phyloP scores from a whole-genome alignment of 306 rosid species.

The Neltuma alba region DNA sequence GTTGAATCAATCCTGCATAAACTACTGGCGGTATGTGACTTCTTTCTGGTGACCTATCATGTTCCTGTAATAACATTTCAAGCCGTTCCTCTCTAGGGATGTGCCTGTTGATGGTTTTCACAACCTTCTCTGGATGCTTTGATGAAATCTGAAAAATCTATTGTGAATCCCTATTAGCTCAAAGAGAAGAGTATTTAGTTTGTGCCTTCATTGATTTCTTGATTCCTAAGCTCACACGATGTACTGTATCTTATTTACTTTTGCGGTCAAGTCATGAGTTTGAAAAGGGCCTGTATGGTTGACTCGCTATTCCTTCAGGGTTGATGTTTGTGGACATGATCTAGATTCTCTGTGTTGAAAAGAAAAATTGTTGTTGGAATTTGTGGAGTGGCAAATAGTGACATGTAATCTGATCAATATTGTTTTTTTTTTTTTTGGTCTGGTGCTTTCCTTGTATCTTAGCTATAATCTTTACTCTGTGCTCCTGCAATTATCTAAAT shows the following conservation, averaged over 20 bases:
- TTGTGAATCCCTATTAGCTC: neutral
- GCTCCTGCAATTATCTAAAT: neutral
- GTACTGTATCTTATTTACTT: neutral
- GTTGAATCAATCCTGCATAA: constrained; percentile 87
- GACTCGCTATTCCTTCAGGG: neutral
- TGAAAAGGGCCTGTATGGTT: neutral
- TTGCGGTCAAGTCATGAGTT: constrained; percentile 7
- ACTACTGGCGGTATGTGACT: constrained; percentile 67
- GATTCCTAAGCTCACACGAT: neutral
- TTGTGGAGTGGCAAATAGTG: neutral
- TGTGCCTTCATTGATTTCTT: constrained; percentile 3
- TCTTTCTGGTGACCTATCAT: constrained; percentile 25
- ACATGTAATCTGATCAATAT: neutral
- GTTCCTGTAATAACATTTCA: constrained; percentile 10
- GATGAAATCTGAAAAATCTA: constrained; percentile 2
- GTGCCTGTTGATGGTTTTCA: neutral
- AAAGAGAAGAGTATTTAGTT: neutral
- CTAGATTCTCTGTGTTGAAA: neutral
- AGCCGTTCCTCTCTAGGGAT: constrained; percentile 4
- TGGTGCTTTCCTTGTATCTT: neutral
- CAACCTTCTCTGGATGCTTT: constrained; percentile 8
- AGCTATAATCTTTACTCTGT: neutral
- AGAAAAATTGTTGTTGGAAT: neutral
- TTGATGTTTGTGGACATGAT: neutral
- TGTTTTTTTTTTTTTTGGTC: neutral